phyloP scores from a whole-genome alignment of 2,329 filamentous ascomycete species.

The Penicillium sp. region DNA sequence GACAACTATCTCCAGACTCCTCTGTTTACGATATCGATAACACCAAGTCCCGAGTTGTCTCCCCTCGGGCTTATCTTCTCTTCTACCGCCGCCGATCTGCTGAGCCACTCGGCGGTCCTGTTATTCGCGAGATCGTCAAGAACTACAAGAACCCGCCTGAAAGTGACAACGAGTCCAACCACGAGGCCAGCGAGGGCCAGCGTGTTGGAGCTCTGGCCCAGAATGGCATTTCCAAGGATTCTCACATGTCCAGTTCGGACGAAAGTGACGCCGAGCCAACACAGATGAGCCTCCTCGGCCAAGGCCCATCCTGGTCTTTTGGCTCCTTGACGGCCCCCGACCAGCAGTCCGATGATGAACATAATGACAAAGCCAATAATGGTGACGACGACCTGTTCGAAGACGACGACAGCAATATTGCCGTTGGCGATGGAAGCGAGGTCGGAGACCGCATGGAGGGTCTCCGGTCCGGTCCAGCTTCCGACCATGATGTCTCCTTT shows the following conservation, averaged over 20 bases:
- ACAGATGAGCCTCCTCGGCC: conserved; percentile 21
- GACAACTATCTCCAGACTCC: conserved; percentile 66
- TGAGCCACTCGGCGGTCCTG: conserved; percentile 75
- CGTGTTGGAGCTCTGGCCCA: not conserved
- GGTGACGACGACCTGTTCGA: conserved; percentile 40
- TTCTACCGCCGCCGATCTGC: conserved; percentile 90
- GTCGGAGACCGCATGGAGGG: conserved; percentile 37
- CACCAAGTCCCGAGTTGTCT: conserved; percentile 64
- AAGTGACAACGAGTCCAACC: conserved; percentile 50
- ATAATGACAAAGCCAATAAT: conserved; percentile 27
- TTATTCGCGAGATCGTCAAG: conserved; percentile 72
- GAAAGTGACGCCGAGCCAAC: conserved; percentile 10
- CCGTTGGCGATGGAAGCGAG: conserved; percentile 43
- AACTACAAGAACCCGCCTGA: conserved; percentile 59
- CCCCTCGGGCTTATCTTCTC: conserved; percentile 82
- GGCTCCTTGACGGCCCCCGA: conserved; percentile 20
- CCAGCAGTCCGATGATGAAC: conserved; percentile 1
- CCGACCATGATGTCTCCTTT: conserved; percentile 34
- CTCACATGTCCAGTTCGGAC: conserved; percentile 6
- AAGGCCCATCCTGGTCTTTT: conserved; percentile 44
- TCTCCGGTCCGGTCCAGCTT: conserved; percentile 28
- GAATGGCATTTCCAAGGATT: not conserved
- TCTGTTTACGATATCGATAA: conserved; percentile 67
- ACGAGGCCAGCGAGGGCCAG: conserved; percentile 21
- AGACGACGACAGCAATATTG: conserved; percentile 46